Base-by-base conservation (phyloP, 805 yeast genomes). In the Scheffersomyces stipitis region DNA sequence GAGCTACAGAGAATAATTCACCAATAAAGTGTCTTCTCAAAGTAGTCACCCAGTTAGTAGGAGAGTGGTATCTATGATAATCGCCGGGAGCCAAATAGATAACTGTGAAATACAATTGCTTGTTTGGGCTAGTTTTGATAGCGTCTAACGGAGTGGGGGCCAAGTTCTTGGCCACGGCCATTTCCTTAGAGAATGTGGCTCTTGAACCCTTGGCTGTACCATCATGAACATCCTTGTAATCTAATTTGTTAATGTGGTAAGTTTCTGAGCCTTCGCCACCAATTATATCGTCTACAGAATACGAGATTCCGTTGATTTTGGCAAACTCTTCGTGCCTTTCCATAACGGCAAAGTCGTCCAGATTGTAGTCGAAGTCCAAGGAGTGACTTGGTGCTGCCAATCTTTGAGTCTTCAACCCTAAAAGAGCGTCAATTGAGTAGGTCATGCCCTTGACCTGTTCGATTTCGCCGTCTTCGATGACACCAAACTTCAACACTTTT, bases 381-480 rank as follows among this genome's bases (percentile, higher is more conserved):
- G 68, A 56, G 46, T 72, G 76, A 7, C 71, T 57, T 3, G 83
- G 83, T 1, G 82, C 83, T 9, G 82, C 83, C 39, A 78, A 56
- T 26, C 57, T 45, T 26, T 57, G 56, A 9, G 71, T 60, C 5
- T 70, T 64, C 33, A 77, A 72, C 3, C 99, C 99, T 31, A 93
- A 71, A 37, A 93, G 76, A 7, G 95, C 90, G 47, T 86, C 91
- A 12, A 93, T 75, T 2, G 95, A 82, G 60, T 93, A 93, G 1
- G 95, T 87, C 79, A 93, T 78, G 5, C 99, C 99, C 65, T 93
- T 93, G 28, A 93, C 98, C 61, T 91, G 98, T 60, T 93, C 98
- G 42, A 93, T 88, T 48, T 85, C 86, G 23, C 96, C 96, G 48
- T 83, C 75, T 36, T 78, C 80, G 27, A 86, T 78, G 20, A 78